Conservation (phyloP, 176 grass and related monocot species). For the Tillandsia fasciculata region DNA sequence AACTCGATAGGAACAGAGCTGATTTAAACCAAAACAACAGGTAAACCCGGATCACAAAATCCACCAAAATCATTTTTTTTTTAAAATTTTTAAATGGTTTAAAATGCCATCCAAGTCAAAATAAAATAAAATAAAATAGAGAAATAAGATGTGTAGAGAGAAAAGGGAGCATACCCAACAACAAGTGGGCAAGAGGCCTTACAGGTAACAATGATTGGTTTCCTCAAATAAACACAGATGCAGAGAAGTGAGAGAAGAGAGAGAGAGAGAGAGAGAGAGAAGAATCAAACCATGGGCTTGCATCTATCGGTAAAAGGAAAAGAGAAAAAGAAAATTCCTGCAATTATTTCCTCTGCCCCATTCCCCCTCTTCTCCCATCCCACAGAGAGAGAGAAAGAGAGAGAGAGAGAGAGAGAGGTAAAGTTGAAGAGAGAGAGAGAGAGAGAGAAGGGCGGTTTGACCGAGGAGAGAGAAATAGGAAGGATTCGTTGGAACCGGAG, state of each 20-base stretch:
- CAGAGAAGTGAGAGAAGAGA: too few relatives aligned
- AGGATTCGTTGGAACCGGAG: background rate
- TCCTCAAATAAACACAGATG: background rate
- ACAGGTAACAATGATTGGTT: constrained; percentile 7
- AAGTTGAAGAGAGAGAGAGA: background rate
- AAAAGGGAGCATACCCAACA: background rate
- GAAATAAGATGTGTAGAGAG: background rate
- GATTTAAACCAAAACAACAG: background rate
- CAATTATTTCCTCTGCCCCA: constrained; percentile 1
- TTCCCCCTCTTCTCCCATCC: background rate
- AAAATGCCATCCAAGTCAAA: background rate
- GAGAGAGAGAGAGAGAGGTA: background rate
- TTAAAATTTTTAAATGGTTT: too few relatives aligned
- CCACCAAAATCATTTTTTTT: background rate
- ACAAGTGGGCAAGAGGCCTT: background rate
- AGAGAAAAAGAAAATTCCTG: background rate
- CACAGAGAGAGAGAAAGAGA: too few relatives aligned
- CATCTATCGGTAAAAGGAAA: background rate
- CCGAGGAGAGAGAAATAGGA: constrained; percentile 4
- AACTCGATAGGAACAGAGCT: background rate
- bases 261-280: background rate
- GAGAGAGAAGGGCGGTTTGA: constrained; percentile 6
- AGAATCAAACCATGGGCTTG: constrained; percentile 2
- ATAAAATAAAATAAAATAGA: background rate
- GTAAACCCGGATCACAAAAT: background rate